These are phyloP conservation scores for Hypholoma sublateritium DNA, from an alignment of 768 basidiomycete genomes.

Conservation along the genomic window DNA sequence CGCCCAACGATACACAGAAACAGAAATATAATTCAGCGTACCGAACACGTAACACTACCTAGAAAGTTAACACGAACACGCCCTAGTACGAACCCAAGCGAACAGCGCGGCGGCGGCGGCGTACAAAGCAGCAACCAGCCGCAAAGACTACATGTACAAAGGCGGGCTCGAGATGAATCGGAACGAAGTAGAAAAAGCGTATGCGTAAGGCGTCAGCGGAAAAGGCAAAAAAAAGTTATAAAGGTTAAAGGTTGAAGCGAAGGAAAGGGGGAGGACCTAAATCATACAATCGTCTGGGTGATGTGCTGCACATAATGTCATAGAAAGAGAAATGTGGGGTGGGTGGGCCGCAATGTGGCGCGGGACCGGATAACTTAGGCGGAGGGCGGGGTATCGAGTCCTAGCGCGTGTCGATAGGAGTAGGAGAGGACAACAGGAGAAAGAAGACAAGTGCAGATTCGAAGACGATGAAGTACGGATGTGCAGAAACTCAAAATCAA, in stretches of 20 bases:
- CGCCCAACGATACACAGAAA: slow-evolving; percentile 14
- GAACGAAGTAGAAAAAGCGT: background rate
- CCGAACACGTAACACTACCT: background rate
- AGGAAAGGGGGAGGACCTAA: slow-evolving; percentile 17
- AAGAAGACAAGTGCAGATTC: slow-evolving; percentile 7
- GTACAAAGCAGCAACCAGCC: too few species aligned
- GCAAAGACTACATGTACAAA: slow-evolving; percentile 10
- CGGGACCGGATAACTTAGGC: slow-evolving; percentile 2
- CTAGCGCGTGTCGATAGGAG: slow-evolving; percentile 9
- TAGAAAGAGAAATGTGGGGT: background rate
- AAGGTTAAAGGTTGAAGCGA: too few species aligned
- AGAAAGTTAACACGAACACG: background rate
- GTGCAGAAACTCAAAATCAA: background rate
- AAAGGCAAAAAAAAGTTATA: slow-evolving; percentile 4
- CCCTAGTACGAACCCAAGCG: too few species aligned
- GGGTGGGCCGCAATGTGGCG: background rate
- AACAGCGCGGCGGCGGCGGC: too few species aligned
- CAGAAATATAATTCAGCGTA: slow-evolving; percentile 14
- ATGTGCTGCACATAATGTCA: slow-evolving; percentile 23
- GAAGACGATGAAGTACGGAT: slow-evolving; percentile 8
- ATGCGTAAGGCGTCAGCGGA: background rate
- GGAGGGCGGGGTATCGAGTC: slow-evolving; percentile 15
- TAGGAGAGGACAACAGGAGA: background rate
- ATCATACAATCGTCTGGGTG: slow-evolving; percentile 22
- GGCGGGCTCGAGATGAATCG: background rate